Percentiles rank a stretch among this genome's conserved stretches.
Conservation (phyloP, 2,329 filamentous ascomycete species). For the Mariannaea sp. region DNA sequence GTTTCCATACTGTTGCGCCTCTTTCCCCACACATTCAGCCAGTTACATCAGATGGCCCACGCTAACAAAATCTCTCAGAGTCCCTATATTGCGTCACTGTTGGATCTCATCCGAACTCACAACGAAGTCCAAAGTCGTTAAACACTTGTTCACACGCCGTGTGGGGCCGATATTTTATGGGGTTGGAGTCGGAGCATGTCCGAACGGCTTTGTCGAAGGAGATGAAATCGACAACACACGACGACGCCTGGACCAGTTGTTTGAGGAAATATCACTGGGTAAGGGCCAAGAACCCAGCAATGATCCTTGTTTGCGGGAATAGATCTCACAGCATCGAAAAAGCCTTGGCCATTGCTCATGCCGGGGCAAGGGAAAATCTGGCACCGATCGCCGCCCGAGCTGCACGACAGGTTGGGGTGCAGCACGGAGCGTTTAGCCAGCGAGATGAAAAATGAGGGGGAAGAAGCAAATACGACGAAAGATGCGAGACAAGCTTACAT, state of each 20-base stretch:
- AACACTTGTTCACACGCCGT: conserved; percentile 28
- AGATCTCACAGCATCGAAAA: conserved; percentile 15
- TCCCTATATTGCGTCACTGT: conserved; percentile 47
- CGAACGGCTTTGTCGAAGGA: conserved; percentile 1
- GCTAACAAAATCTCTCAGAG: conserved; percentile 39
- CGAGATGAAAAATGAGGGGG: conserved; percentile 18
- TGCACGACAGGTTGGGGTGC: conserved; percentile 15
- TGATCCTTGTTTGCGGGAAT: conserved; percentile 9
- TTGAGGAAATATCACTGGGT: conserved; percentile 11
- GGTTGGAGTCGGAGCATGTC: conserved; percentile 18
- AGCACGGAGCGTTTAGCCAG: conserved; percentile 15
- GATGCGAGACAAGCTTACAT: neutral
- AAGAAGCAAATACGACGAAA: conserved; percentile 2
- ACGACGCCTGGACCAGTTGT: conserved; percentile 9
- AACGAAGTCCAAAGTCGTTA: conserved; percentile 35
- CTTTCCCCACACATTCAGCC: neutral
- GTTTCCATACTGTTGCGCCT: neutral
- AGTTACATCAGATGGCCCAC: conserved; percentile 5
- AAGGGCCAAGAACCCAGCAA: neutral
- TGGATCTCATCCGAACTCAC: conserved; percentile 45
- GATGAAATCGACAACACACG: conserved; percentile 2
- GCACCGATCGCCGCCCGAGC: conserved; percentile 7
- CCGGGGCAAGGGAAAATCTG: conserved; percentile 18
- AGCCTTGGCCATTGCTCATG: conserved; percentile 3
- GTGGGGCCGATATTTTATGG: conserved; percentile 14